phyloP scores from a whole-genome alignment of 345 rosid genomes.

The Mallotus nudiflorus region DNA sequence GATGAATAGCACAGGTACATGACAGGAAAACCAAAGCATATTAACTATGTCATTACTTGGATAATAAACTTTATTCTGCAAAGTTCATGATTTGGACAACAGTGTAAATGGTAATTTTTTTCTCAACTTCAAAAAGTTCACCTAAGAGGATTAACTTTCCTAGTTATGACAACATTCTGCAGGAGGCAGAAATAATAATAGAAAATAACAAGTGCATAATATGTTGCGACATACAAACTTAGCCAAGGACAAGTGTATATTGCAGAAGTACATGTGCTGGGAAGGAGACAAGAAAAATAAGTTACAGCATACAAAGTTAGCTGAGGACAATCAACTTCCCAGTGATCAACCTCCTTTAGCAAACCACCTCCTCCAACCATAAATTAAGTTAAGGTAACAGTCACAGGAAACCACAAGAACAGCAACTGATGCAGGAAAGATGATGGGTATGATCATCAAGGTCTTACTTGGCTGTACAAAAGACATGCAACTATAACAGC shows the following conservation, averaged over 20 bases:
- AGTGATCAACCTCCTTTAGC: background rate
- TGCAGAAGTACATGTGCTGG: background rate
- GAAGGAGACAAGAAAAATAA: background rate
- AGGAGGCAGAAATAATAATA: background rate
- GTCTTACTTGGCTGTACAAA: background rate
- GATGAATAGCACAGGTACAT: background rate
- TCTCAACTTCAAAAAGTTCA: no score
- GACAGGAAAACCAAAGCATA: no score
- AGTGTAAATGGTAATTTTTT: background rate
- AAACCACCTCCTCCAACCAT: conserved; percentile 1
- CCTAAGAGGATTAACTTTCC: background rate
- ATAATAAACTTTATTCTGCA: background rate
- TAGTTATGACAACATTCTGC: background rate
- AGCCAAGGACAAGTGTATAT: no score
- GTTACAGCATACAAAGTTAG: background rate
- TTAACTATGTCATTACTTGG: background rate
- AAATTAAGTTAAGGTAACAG: background rate
- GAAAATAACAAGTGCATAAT: background rate
- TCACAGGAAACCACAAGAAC: background rate
- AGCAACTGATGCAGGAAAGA: background rate
- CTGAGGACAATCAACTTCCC: background rate
- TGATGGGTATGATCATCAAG: background rate
- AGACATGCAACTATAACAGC: background rate
- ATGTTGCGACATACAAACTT: background rate
- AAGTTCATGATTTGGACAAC: background rate